Conservation (phyloP, 352 stramenopile genomes). For the Elongisporangium anandrum region DNA sequence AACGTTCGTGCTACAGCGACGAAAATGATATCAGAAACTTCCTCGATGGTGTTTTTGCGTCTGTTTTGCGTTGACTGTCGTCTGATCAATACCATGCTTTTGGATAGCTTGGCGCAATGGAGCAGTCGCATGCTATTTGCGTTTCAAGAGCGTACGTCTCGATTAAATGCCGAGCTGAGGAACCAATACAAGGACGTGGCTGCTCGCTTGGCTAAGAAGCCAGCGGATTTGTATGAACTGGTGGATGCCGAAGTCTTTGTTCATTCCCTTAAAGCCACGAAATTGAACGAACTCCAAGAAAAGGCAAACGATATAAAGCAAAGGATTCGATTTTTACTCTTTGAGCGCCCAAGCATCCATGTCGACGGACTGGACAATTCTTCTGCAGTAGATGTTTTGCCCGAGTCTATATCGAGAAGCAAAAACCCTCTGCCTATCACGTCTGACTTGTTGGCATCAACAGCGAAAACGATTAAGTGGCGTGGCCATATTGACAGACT, state of each 20-base stretch:
- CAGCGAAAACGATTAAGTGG: conserved; percentile 69
- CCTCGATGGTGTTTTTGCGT: conserved; percentile 8
- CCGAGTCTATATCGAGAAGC: not conserved
- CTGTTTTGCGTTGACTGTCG: conserved; percentile 50
- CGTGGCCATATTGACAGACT: conserved; percentile 49
- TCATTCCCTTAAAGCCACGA: conserved; percentile 29
- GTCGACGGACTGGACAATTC: conserved; percentile 8
- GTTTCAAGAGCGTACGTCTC: conserved; percentile 49
- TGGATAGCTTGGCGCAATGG: conserved; percentile 33
- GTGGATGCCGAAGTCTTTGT: conserved; percentile 64
- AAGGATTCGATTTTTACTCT: conserved; percentile 59
- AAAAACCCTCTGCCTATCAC: conserved; percentile 16
- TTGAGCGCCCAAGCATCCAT: conserved; percentile 41
- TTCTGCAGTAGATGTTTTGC: not conserved
- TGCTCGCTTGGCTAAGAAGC: conserved; percentile 48
- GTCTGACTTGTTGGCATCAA: conserved; percentile 44
- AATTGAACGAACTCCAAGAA: conserved; percentile 43
- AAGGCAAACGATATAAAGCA: conserved; percentile 46
- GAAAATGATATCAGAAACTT: conserved; percentile 11
- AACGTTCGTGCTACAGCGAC: conserved; percentile 10
- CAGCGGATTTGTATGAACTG: conserved; percentile 68
- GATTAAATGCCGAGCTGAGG: conserved; percentile 46
- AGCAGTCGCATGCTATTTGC: conserved; percentile 26
- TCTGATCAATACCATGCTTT: conserved; percentile 21
- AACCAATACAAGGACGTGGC: conserved; percentile 78